Evolutionary conservation across 306 rosid species (phyloP).

Genomic region (Castanopsis chinensis): DNA sequence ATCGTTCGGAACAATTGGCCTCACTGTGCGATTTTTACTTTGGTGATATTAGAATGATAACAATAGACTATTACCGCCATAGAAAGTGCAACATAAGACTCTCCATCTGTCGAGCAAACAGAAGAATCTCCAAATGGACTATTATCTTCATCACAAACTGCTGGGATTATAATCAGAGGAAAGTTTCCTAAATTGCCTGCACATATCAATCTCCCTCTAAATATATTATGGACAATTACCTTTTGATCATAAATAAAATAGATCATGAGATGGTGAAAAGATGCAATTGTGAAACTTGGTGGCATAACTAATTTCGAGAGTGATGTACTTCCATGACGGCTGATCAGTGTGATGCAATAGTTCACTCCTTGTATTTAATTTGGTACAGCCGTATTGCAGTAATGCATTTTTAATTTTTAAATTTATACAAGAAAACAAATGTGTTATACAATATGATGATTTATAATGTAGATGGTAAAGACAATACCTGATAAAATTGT

Average conservation of each 20-base stretch:
- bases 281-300: no score
- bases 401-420: no score
- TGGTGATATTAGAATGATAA: neutral
- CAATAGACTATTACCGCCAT: conserved; percentile 8
- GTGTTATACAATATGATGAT: no score
- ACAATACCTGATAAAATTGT: no score
- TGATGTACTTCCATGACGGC: neutral
- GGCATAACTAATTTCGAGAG: neutral
- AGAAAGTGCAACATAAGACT: neutral
- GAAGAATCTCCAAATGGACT: conserved; percentile 7
- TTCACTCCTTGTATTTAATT: no score
- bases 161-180: neutral
- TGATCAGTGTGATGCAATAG: neutral
- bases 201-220: neutral
- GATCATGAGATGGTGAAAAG: no score
- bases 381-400: no score
- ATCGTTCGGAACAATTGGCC: neutral
- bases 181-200: conserved; percentile 9
- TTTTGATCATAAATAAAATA: neutral
- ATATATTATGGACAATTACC: neutral
- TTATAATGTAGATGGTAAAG: no score
- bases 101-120: neutral
- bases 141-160: neutral
- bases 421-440: neutral
- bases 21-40: neutral